Evolutionary conservation across 2,329 filamentous ascomycete genomes (phyloP).

Genomic region (Ambrosiella xylebori): DNA sequence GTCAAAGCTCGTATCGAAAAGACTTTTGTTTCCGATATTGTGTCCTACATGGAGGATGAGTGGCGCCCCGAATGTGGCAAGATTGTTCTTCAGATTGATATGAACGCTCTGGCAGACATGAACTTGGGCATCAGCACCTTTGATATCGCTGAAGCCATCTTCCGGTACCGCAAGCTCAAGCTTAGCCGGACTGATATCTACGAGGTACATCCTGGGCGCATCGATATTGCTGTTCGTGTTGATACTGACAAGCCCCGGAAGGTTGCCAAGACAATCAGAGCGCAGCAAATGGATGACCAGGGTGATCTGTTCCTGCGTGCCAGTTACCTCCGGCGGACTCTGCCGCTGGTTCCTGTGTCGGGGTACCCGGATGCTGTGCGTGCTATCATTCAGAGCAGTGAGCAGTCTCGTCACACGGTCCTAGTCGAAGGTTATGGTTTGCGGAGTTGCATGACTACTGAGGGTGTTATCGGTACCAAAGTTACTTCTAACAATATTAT

Average conservation of each 20-base stretch:
- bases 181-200: conserved; percentile 48
- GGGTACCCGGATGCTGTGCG: conserved; percentile 75
- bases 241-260: conserved; percentile 33
- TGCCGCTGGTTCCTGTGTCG: conserved; percentile 73
- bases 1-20: conserved; percentile 93
- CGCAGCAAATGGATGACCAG: conserved; percentile 22
- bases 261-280: conserved; percentile 28
- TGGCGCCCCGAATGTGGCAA: conserved; percentile 66
- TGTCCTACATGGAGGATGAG: conserved; percentile 69
- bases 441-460: conserved; percentile 76
- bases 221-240: conserved; percentile 56
- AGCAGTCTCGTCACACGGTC: conserved; percentile 50
- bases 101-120: conserved; percentile 58
- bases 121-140: conserved; percentile 59
- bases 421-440: conserved; percentile 93
- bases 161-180: conserved; percentile 69
- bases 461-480: conserved; percentile 65
- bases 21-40: conserved; percentile 69
- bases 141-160: conserved; percentile 63
- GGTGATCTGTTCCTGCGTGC: conserved; percentile 52
- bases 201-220: conserved; percentile 37
- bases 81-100: conserved; percentile 68
- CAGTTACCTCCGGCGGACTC: conserved; percentile 65
- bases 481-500: conserved; percentile 75
- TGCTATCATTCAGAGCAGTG: conserved; percentile 74